Percentiles rank a stretch among this genome's conserved stretches.
These are phyloP conservation scores for Tolypocladium album DNA, from an alignment of 2,329 filamentous ascomycete species.

Conservation along the genomic window DNA sequence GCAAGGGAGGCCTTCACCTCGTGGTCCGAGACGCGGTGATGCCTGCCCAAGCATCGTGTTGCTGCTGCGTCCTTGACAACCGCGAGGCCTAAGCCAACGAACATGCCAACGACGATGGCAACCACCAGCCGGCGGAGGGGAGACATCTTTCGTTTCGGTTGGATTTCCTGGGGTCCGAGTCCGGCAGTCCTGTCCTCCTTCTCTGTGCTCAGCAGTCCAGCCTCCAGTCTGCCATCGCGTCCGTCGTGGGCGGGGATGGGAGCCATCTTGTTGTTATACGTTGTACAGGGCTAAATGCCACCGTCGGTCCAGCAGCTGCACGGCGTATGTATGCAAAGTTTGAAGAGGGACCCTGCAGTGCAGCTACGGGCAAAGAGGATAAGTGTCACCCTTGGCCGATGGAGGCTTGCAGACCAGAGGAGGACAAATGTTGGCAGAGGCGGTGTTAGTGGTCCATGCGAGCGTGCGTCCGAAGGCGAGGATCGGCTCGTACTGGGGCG, in stretches of 20 bases:
- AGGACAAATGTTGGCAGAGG: not conserved
- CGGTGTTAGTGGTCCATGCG: not conserved
- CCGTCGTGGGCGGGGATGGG: slow-evolving; percentile 1
- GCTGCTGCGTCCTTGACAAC: slow-evolving; percentile 1
- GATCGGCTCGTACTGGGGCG: not conserved
- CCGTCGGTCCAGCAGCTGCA: not conserved
- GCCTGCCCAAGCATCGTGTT: not conserved
- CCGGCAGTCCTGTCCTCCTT: slow-evolving; percentile 11
- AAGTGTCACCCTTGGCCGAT: not conserved
- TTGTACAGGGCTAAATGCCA: not conserved
- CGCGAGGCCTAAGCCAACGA: slow-evolving; percentile 14
- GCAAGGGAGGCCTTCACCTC: slow-evolving; percentile 1
- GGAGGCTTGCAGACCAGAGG: not conserved
- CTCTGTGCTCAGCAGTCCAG: slow-evolving; percentile 11
- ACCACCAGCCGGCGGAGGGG: slow-evolving; percentile 6
- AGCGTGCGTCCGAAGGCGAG: not conserved
- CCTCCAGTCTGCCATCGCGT: slow-evolving; percentile 9
- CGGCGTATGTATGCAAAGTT: not conserved
- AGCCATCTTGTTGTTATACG: slow-evolving; percentile 6
- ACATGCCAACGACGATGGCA: slow-evolving; percentile 12
- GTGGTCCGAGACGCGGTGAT: not conserved
- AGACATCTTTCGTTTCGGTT: slow-evolving; percentile 6
- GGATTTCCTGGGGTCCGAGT: not conserved
- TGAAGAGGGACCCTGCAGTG: not conserved
- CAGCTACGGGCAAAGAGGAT: not conserved